Evolutionary conservation across 169 alveolate species (phyloP), one percentile per base, ranked within the genome.

Genomic region (Eimeria falciformis): DNA sequence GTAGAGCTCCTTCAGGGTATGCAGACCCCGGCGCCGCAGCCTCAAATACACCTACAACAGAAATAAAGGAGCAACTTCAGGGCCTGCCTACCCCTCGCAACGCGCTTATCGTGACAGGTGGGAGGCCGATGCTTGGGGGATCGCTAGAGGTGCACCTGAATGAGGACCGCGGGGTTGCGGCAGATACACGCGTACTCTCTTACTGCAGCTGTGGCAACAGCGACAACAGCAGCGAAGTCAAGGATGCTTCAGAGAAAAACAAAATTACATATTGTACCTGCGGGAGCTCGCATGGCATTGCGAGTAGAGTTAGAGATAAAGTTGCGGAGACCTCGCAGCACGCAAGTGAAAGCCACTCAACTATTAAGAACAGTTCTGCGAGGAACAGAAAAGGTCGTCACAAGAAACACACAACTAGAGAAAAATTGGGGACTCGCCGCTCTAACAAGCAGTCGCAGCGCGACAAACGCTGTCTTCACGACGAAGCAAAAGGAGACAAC

Each of bases 41-140:
- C 40, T 33, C 40, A 33, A 33, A 33, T 33, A 33, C 40, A 33
- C 2, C 40, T 33, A 33, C 40, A 33, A 33, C 40, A 33, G 40
- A 1, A 33, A 33, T 33, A 21, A 40, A 53, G 40, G 86, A 43
- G 2, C 55, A 58, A 12, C 12, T 9, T 4, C 47, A 21, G 21
- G 77, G 78, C 25, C 66, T 40, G 29, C 37, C 58, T 37, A 40
- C 56, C 77, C 78, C 90, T 25, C 78, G 78, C 45, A 65, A 58
- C 14, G 82, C 79, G 23, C 82, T 65, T 53, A 65, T 25, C 27
- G 91, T 62, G 82, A 65, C 91, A 53, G 81, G 43, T 58, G 91
- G 82, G n/a, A 58, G 62, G 69, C 66, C 91, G n/a, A 21, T 65
- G 4, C 77, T n/a, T 21, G 79, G 53, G 58, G 55, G 21, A 11